Base-by-base conservation (phyloP, 2,329 filamentous ascomycete genomes). In the Trichoderma sp. region DNA sequence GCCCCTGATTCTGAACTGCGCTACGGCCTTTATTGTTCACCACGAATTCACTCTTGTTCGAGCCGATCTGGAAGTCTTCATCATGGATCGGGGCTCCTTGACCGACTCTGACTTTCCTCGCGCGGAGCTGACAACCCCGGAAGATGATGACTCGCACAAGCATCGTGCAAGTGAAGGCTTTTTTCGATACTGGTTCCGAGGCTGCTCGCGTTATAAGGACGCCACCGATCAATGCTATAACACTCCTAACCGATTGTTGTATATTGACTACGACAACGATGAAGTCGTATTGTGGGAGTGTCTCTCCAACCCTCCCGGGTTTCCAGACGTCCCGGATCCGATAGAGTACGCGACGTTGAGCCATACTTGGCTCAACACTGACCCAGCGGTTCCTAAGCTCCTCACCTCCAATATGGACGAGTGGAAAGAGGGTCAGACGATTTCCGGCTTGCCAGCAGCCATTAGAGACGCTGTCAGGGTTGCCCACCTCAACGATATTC, bases 321-420 rank as follows among this genome's bases (percentile, higher is more conserved):
- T 28, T 4, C 50, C 17, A 6, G 50, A 57, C 1, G 3, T 39
- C 9, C 36, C 53, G 6, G n/a, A 32, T 1, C 23, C 4, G 3
- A 6, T 63, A 17, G 23, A 43, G 17, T 72, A 69, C 13, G 71
- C 67, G 12, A 61, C 66, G 4, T 34, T 72, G 17, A 65, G 71
- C 34, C 71, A 72, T 26, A 11, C 47, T 47, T 72, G 71, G 71
- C 23, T 39, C 32, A 59, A 53, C 11, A 26, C 17, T 3, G 43
- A 70, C 15, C 28, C 39, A 15, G 8, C 2, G 2, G 50, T 62
- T 12, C 26, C 68, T 17, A 65, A 30, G 6, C 71, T 72, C 13
- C n/a, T 66, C n/a, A 26, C 3, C 13, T 39, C 43, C 32, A 72
- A 70, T n/a, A 59, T 72, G 0, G 11, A 43, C 0, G 28, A 15